A percentile compares a stretch with the other conserved stretches of the same genome.
Conservation (phyloP, 306 rosid genomes). For the Gillenia trifoliata region DNA sequence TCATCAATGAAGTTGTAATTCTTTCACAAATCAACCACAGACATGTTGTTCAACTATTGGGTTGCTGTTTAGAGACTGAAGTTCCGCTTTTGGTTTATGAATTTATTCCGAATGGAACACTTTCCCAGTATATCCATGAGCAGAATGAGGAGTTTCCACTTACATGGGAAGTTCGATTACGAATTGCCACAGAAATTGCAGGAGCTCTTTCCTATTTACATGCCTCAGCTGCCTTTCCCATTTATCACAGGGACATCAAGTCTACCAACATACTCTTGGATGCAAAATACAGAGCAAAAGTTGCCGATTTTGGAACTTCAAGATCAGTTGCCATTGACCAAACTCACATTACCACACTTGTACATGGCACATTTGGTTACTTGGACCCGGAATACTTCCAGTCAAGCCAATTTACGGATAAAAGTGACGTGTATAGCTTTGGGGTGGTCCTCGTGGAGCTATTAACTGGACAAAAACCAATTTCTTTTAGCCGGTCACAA, state of each 20-base stretch:
- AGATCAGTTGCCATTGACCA: slow-evolving; percentile 21
- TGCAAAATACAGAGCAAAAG: slow-evolving; percentile 22
- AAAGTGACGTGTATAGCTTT: slow-evolving; percentile 21
- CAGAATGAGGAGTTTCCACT: slow-evolving; percentile 8
- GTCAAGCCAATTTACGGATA: slow-evolving; percentile 13
- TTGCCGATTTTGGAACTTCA: slow-evolving; percentile 27
- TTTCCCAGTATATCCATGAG: slow-evolving; percentile 7
- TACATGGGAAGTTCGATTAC: slow-evolving; percentile 18
- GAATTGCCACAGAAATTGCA: slow-evolving; percentile 17
- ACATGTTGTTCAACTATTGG: slow-evolving; percentile 7
- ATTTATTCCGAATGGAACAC: slow-evolving; percentile 17
- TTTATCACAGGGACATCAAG: slow-evolving; percentile 22
- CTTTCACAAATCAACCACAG: slow-evolving; percentile 22
- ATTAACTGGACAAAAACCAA: slow-evolving; percentile 5
- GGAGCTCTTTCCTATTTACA: slow-evolving; percentile 23
- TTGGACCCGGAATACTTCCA: slow-evolving; percentile 23
- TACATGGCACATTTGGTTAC: slow-evolving; percentile 21
- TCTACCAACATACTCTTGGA: slow-evolving; percentile 22
- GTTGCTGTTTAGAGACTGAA: slow-evolving; percentile 21
- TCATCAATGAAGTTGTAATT: slow-evolving; percentile 9
- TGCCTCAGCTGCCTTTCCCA: slow-evolving; percentile 7
- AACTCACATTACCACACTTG: slow-evolving; percentile 24
- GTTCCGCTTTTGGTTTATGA: slow-evolving; percentile 27
- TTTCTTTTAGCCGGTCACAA: background rate
- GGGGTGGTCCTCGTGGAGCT: slow-evolving; percentile 22